Base-by-base conservation (phyloP, 345 rosid genomes). In the Hibiscus mutabilis region DNA sequence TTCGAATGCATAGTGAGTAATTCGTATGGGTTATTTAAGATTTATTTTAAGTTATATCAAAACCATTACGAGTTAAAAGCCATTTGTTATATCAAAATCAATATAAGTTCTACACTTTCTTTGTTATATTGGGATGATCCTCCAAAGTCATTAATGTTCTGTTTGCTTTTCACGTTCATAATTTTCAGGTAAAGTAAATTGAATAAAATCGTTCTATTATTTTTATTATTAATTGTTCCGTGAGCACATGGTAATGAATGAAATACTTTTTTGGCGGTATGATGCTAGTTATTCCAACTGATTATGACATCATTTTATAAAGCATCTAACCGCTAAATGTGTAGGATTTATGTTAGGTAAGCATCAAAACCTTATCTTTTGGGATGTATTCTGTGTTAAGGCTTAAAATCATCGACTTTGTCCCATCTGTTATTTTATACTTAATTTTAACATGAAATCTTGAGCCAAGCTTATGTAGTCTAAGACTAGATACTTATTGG, bases 51-150 rank as follows among this genome's bases (percentile, higher is more conserved):
- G n/a, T n/a, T n/a, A n/a, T n/a, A n/a, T n/a, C n/a, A n/a, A n/a
- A n/a, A n/a, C n/a, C 29, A 27, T 27, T 27, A 27, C 29, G 29
- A 27, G 29, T 27, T 27, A 27, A 27, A 27, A 27, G 29, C 29
- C 29, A 27, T 27, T 27, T 27, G 29, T 27, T 27, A 27, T 27
- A 27, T 27, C 29, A 27, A 27, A 27, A 27, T 27, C 29, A 27
- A 27, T 27, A 27, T 27, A 27, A 27, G 29, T 27, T 27, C 29
- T 27, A 27, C 29, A 27, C 73, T 84, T 60, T 83, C 84, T 72
- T 66, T 90, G 80, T 66, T 80, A 58, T 79, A 73, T 74, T 96
- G 98, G 99, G 96, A 96, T 62, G 88, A 90, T 76, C 84, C 90
- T 56, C 46, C 72, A 68, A 91, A 88, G 78, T 96, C 98, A 71